Evolutionary conservation across 1,139 yeast species (phyloP), one percentile per base, ranked within the genome.

Genomic region (Nadsonia starkeyi-henricii): DNA sequence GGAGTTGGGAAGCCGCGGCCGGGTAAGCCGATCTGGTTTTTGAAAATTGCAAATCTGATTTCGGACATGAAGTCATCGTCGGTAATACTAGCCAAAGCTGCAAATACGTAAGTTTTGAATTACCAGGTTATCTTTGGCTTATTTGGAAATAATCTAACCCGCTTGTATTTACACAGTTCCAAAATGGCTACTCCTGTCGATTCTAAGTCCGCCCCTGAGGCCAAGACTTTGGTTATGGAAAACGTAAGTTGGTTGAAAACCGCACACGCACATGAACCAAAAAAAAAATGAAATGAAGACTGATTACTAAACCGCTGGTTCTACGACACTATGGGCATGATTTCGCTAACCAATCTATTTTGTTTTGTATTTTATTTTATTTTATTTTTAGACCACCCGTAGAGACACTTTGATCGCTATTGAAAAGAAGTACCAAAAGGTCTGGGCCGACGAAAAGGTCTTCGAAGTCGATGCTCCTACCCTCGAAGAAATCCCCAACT

Each of bases 401-500:
- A 84, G 98, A 72, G 99, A 93, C 74, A 78, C 89, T 54, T 77
- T 93, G 62, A 82, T 86, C 57, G 95, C 74, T 42, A 82, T 85
- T 58, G 98, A 93, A 67, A 82, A 85, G 68, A 84, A 82, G 67
- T 89, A 85, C 67, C 97, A 89, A 67, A 70, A 79, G 59, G 60
- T 77, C 45, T 93, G 99, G 99, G 76, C 78, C 28, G 88, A 84
- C 18, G 93, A 85, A 53, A 83, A 85, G 61, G 70, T 77, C 36
- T 89, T 89, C 61, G 95, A 91, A 65, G 74, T 85, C 51, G 78
- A 91, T 64, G 95, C 98, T 15, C 98, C 98, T 46, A 66, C 80
- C 26, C 58, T 76, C 47, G 82, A 77, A 47, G 91, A 82, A 56
- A 72, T 69, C 50, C 78, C 81, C 47, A 74, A 77, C 51, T 68